These are phyloP conservation scores for Monosporascus sp. DNA, from an alignment of 2,329 filamentous ascomycete species.

Conservation along the genomic window DNA sequence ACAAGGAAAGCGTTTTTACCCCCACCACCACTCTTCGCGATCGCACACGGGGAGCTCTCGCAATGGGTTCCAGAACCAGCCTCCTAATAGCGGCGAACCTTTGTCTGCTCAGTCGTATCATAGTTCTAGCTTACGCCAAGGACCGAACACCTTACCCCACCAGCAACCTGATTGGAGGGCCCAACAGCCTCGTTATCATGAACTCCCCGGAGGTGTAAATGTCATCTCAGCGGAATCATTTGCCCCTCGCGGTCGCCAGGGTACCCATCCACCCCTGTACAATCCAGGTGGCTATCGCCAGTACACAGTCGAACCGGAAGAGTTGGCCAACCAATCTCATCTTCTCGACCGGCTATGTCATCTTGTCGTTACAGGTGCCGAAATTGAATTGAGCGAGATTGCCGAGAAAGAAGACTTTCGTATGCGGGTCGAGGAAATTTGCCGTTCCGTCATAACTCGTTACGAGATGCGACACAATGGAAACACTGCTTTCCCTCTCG, in stretches of 20 bases:
- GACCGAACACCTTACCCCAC: constrained; percentile 5
- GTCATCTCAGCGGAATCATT: constrained; percentile 20
- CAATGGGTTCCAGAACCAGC: constrained; percentile 11
- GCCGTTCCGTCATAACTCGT: constrained; percentile 52
- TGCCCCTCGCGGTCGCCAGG: constrained; percentile 14
- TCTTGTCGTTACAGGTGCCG: constrained; percentile 50
- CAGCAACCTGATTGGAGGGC: constrained; percentile 18
- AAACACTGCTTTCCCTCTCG: constrained; percentile 41
- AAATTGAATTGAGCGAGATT: constrained; percentile 61
- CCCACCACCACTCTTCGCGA: constrained; percentile 14
- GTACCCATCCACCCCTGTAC: constrained; percentile 26
- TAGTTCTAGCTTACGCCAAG: constrained; percentile 11
- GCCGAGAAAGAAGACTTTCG: constrained; percentile 69
- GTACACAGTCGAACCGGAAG: constrained; percentile 32
- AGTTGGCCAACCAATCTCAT: constrained; percentile 43
- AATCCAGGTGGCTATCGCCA: constrained; percentile 25
- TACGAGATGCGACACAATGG: constrained; percentile 42
- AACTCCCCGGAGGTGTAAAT: constrained; percentile 15
- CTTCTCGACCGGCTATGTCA: constrained; percentile 46
- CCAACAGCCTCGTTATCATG: constrained; percentile 13
- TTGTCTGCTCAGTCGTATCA: constrained; percentile 9
- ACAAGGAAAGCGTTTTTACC: constrained; percentile 13
- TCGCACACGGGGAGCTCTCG: constrained; percentile 27
- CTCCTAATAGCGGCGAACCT: constrained; percentile 2
- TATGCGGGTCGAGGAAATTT: constrained; percentile 57